A percentile compares a stretch with the other conserved stretches of the same genome.
phyloP scores from a whole-genome alignment of 2,329 filamentous ascomycete species.

The Mariannaea elegans region DNA sequence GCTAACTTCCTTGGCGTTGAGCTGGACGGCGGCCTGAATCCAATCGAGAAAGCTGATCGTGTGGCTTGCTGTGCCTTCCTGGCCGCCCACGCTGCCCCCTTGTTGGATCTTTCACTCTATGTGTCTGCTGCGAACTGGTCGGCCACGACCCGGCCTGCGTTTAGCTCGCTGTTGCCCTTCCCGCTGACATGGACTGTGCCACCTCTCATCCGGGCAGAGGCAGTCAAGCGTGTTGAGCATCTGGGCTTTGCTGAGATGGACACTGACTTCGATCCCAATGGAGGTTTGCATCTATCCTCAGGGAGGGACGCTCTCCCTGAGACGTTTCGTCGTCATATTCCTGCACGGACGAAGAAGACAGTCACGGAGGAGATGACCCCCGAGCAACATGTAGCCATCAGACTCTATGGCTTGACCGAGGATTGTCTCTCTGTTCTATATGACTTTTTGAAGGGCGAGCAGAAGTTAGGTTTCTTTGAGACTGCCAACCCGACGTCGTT shows the following conservation, averaged over 20 bases:
- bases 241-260: slow-evolving; percentile 75
- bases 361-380: slow-evolving; percentile 71
- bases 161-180: slow-evolving; percentile 82
- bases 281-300: slow-evolving; percentile 47
- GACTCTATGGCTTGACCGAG: slow-evolving; percentile 75
- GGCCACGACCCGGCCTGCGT: slow-evolving; percentile 78
- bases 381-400: slow-evolving; percentile 77
- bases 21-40: slow-evolving; percentile 51
- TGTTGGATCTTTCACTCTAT: slow-evolving; percentile 89
- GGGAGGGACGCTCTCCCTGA: slow-evolving; percentile 51
- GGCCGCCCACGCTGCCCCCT: slow-evolving; percentile 75
- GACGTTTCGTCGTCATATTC: slow-evolving; percentile 50
- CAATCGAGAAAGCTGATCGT: slow-evolving; percentile 55
- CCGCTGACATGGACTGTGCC: slow-evolving; percentile 90
- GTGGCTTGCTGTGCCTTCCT: slow-evolving; percentile 74
- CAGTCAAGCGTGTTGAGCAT: slow-evolving; percentile 74
- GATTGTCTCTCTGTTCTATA: slow-evolving; percentile 78
- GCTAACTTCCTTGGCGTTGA: slow-evolving; percentile 45
- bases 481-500: slow-evolving; percentile 49
- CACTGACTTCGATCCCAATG: slow-evolving; percentile 59
- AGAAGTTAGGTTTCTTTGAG: slow-evolving; percentile 43
- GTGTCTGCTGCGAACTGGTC: slow-evolving; percentile 91
- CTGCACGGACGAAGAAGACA: slow-evolving; percentile 60
- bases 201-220: slow-evolving; percentile 73
- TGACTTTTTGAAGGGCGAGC: slow-evolving; percentile 54